A percentile compares a stretch with the other conserved stretches of the same genome.
These are phyloP conservation scores for Polyporus tsugae DNA, from an alignment of 1,284 basidiomycete species.

Conservation along the genomic window DNA sequence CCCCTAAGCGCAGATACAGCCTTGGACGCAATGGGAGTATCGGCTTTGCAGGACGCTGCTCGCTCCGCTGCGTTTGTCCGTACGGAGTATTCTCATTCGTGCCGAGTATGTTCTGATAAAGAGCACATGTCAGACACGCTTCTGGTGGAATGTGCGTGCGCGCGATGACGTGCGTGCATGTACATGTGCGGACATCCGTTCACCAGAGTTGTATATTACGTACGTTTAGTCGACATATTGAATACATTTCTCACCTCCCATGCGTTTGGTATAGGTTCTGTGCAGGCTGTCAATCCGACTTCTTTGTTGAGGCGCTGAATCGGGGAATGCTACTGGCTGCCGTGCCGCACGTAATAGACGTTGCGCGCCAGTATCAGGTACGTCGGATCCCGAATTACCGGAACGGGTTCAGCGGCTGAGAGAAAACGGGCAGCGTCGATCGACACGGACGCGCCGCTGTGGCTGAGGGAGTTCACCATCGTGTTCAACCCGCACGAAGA, in stretches of 20 bases:
- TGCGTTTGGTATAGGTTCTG: constrained; percentile 5
- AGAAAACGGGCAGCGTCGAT: constrained; percentile 3
- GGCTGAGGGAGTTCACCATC: background rate
- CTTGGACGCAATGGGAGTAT: background rate
- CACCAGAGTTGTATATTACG: constrained; percentile 5
- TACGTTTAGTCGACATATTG: background rate
- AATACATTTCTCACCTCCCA: constrained; percentile 3
- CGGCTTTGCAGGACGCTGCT: background rate
- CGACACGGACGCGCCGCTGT: background rate
- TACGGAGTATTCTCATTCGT: background rate
- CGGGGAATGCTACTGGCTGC: constrained; percentile 8
- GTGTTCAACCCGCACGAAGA: background rate
- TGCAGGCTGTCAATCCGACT: constrained; percentile 10
- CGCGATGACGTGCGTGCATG: background rate
- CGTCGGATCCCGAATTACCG: constrained; percentile 10
- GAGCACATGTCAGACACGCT: background rate
- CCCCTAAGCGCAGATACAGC: constrained; percentile 20
- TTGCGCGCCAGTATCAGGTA: constrained; percentile 1
- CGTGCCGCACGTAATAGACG: constrained; percentile 14
- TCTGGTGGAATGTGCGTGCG: constrained; percentile 1
- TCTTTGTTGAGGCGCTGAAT: constrained; percentile 1
- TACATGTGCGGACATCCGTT: background rate
- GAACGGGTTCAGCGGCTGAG: background rate
- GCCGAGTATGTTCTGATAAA: background rate
- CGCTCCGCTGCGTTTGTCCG: background rate